A percentile compares a stretch with the other conserved stretches of the same genome.
Conservation (phyloP, 1,284 basidiomycete genomes). For the Rhizoctonia solani region DNA sequence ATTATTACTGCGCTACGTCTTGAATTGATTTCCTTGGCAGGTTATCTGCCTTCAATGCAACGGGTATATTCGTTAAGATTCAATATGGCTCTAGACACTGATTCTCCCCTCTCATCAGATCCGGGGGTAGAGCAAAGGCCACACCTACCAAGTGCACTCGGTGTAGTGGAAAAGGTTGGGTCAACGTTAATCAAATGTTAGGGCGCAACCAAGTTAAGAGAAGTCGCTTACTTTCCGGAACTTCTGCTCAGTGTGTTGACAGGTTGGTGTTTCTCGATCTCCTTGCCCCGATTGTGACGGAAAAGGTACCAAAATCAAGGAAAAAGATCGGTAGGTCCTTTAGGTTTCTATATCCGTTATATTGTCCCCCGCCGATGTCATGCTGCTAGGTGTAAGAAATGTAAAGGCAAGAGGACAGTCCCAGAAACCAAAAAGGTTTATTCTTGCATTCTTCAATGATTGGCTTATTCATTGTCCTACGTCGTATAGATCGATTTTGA, state of each 20-base stretch:
- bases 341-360: too few relatives aligned
- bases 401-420: conserved; percentile 84
- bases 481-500: conserved; percentile 59
- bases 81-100: too few relatives aligned
- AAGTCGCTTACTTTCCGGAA: neutral
- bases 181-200: conserved; percentile 56
- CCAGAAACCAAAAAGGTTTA: conserved; percentile 82
- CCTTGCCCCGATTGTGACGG: conserved; percentile 82
- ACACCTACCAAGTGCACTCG: conserved; percentile 80
- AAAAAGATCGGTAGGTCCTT: conserved; percentile 77
- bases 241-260: conserved; percentile 41
- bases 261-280: conserved; percentile 52
- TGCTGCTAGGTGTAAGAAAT: conserved; percentile 87
- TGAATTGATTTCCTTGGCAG: too few relatives aligned
- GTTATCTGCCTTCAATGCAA: conserved; percentile 22
- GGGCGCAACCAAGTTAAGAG: conserved; percentile 35
- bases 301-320: conserved; percentile 75
- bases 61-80: neutral
- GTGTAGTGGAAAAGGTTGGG: conserved; percentile 85
- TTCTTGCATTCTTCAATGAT: neutral
- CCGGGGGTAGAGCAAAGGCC: conserved; percentile 78
- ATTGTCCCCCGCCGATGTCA: neutral
- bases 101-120: conserved; percentile 49
- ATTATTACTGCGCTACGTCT: conserved; percentile 61
- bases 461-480: neutral